Percentiles rank a stretch among this genome's conserved stretches.
phyloP scores from a whole-genome alignment of 108 stramenopile species.

The Skeletonema grethae region DNA sequence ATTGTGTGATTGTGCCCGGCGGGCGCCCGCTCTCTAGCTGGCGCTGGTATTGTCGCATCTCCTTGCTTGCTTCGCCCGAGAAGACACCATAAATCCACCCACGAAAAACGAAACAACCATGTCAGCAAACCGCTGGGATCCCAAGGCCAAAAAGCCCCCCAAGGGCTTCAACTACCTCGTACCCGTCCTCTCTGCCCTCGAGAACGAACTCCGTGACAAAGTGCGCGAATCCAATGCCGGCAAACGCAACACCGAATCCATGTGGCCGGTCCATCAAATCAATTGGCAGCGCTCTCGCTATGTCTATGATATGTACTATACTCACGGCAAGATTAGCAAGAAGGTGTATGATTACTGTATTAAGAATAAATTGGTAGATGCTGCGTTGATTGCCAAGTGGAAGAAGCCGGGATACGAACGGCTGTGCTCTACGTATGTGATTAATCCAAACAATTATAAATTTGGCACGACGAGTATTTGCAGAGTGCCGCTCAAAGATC shows the following conservation, averaged over 20 bases:
- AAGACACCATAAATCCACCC: too few species aligned
- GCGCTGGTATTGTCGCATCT: too few species aligned
- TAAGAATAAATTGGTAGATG: slow-evolving; percentile 95
- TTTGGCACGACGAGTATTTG: slow-evolving; percentile 98
- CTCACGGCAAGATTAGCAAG: slow-evolving; percentile 83
- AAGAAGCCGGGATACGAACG: slow-evolving; percentile 99
- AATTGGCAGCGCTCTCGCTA: slow-evolving; percentile 99
- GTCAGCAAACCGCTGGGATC: slow-evolving; percentile 55
- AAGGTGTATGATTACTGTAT: slow-evolving; percentile 98
- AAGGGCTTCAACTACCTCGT: slow-evolving; percentile 92
- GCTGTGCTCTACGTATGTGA: slow-evolving; percentile 98
- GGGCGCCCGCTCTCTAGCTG: too few species aligned
- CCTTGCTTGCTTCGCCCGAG: too few species aligned
- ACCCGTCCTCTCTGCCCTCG: slow-evolving; percentile 95
- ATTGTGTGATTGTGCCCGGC: too few species aligned
- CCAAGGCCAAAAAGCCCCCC: slow-evolving; percentile 71
- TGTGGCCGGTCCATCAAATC: slow-evolving; percentile 99
- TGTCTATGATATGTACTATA: slow-evolving; percentile 99
- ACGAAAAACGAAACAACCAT: slow-evolving; percentile 10
- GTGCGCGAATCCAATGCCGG: slow-evolving; percentile 96
- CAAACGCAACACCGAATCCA: slow-evolving; percentile 96
- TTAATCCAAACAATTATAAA: slow-evolving; percentile 98
- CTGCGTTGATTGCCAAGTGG: slow-evolving; percentile 98
- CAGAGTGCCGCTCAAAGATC: slow-evolving; percentile 88
- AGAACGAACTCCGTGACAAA: slow-evolving; percentile 97